A percentile compares a stretch with the other conserved stretches of the same genome.
Evolutionary conservation across 176 grass and related monocot species (phyloP).

Genomic region (Avena eriantha): DNA sequence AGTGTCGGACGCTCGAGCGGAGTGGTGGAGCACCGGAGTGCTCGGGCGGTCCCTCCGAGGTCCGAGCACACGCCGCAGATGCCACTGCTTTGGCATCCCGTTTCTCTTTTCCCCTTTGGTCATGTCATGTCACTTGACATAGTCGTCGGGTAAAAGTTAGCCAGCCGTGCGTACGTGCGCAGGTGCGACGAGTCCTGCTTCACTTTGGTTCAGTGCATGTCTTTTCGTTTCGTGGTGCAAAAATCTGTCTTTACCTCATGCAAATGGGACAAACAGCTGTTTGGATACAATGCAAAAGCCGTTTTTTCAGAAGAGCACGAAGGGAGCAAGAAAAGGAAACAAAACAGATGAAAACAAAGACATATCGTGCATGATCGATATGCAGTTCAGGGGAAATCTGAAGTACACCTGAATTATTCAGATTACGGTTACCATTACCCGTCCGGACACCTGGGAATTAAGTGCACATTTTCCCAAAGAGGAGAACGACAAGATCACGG

Average conservation of each 20-base stretch:
- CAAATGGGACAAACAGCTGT: constrained; percentile 11
- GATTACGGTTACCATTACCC: background rate
- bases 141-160: constrained; percentile 34
- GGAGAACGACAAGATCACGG: background rate
- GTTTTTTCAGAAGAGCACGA: background rate
- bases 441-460: constrained; percentile 24
- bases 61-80: background rate
- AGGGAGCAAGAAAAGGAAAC: background rate
- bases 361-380: background rate
- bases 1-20: background rate
- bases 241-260: constrained; percentile 40
- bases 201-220: constrained; percentile 23
- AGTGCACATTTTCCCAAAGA: constrained; percentile 17
- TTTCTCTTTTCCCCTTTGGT: constrained; percentile 41
- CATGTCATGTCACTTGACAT: constrained; percentile 38
- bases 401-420: constrained; percentile 46
- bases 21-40: constrained; percentile 28
- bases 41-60: constrained; percentile 1
- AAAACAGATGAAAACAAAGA: background rate
- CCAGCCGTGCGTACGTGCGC: constrained; percentile 36
- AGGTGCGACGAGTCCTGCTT: background rate
- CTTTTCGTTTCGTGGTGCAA: constrained; percentile 16
- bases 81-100: constrained; percentile 19
- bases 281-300: background rate
- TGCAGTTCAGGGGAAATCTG: background rate